Evolutionary conservation across 495 filamentous ascomycete genomes (phyloP).

Genomic region (Lepidopterella palustris): DNA sequence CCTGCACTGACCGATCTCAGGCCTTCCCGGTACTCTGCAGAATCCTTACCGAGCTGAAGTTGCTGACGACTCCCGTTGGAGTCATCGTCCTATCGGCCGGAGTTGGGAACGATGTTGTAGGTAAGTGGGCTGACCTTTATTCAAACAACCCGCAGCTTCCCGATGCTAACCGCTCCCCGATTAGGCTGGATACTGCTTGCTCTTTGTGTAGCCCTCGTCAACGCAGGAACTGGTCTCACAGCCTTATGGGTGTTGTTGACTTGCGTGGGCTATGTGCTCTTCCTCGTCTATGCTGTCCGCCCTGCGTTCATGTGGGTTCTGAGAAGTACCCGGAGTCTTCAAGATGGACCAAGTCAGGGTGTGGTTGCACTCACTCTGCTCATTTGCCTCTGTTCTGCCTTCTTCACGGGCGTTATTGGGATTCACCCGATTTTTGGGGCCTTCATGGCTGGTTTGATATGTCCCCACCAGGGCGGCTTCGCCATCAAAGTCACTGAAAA

Average conservation of each 20-base stretch:
- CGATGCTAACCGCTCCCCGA: slow-evolving; percentile 14
- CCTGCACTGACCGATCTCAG: slow-evolving; percentile 35
- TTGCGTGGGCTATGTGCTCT: slow-evolving; percentile 67
- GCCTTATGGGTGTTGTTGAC: slow-evolving; percentile 82
- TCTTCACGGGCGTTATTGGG: slow-evolving; percentile 92
- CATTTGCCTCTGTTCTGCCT: slow-evolving; percentile 73
- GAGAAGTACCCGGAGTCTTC: slow-evolving; percentile 64
- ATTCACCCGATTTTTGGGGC: slow-evolving; percentile 86
- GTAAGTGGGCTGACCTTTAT: slow-evolving; percentile 32
- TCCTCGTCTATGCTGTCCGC: slow-evolving; percentile 68
- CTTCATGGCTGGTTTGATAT: slow-evolving; percentile 85
- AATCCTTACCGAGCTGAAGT: slow-evolving; percentile 86
- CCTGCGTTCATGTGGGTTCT: slow-evolving; percentile 74
- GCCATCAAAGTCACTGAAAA: slow-evolving; percentile 94
- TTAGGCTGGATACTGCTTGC: slow-evolving; percentile 78
- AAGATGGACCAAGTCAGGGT: slow-evolving; percentile 85
- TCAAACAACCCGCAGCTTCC: background rate
- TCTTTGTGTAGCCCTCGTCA: slow-evolving; percentile 89
- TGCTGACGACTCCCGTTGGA: slow-evolving; percentile 78
- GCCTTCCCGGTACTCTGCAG: slow-evolving; percentile 94
- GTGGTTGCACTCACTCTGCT: slow-evolving; percentile 79
- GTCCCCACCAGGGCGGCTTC: slow-evolving; percentile 90
- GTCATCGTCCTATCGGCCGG: slow-evolving; percentile 89
- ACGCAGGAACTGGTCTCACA: slow-evolving; percentile 74
- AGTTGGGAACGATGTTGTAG: slow-evolving; percentile 91